These are phyloP conservation scores for Fusarium continuum DNA, from an alignment of 2,329 filamentous ascomycete species.

Conservation along the genomic window DNA sequence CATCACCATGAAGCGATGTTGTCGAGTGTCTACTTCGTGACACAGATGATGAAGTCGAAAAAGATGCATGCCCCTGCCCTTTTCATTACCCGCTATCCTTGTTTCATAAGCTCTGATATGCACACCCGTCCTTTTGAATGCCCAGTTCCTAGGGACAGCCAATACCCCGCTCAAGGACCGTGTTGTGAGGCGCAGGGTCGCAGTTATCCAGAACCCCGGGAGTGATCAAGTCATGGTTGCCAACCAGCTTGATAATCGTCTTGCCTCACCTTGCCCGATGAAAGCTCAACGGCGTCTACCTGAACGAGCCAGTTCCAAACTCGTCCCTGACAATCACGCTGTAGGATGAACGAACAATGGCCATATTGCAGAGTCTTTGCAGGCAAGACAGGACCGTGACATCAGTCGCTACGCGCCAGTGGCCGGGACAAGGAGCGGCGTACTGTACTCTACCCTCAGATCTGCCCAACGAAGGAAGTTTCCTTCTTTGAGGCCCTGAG, in stretches of 20 bases:
- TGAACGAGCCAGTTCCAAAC: conserved; percentile 16
- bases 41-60: conserved; percentile 12
- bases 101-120: conserved; percentile 30
- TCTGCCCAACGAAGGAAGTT: conserved; percentile 15
- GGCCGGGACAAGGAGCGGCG: background rate
- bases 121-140: conserved; percentile 19
- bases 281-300: conserved; percentile 28
- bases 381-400: background rate
- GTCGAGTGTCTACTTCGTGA: conserved; percentile 26
- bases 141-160: conserved; percentile 13
- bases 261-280: conserved; percentile 17
- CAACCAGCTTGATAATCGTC: conserved; percentile 36
- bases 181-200: conserved; percentile 35
- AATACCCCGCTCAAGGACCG: conserved; percentile 31
- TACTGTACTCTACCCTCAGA: background rate
- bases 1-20: conserved; percentile 16
- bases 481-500: conserved; percentile 29
- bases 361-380: conserved; percentile 21
- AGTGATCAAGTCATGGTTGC: conserved; percentile 27
- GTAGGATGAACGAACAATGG: conserved; percentile 15
- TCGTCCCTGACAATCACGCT: background rate
- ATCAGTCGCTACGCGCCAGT: background rate
- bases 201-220: conserved; percentile 38
- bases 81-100: conserved; percentile 7
- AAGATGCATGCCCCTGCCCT: conserved; percentile 10